A percentile compares a stretch with the other conserved stretches of the same genome.
Conservation (phyloP, 768 basidiomycete genomes). For the Auriscalpium orientale region DNA sequence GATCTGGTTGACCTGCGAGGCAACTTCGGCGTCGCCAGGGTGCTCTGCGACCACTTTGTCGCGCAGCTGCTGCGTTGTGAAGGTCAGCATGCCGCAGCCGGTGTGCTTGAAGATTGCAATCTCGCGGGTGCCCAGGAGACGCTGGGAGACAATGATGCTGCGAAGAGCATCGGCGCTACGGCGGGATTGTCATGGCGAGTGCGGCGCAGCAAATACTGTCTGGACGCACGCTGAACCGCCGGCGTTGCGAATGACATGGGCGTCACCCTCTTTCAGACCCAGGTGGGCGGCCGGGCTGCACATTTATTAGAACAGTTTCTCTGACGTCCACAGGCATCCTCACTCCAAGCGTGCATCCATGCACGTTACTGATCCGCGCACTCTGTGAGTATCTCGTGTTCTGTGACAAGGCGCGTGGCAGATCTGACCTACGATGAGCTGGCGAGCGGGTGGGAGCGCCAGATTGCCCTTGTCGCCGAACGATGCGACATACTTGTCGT, state of each 20-base stretch:
- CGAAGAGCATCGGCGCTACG: constrained; percentile 56
- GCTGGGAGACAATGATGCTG: constrained; percentile 64
- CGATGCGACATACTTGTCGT: constrained; percentile 36
- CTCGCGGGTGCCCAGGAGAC: constrained; percentile 61
- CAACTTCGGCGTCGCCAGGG: constrained; percentile 16
- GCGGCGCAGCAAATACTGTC: not conserved
- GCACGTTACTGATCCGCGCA: constrained; percentile 43
- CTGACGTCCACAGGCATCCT: constrained; percentile 8
- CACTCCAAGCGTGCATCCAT: constrained; percentile 73
- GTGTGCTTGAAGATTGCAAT: constrained; percentile 67
- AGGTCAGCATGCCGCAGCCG: constrained; percentile 66
- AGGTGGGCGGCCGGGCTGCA: constrained; percentile 49
- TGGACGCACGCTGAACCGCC: constrained; percentile 50
- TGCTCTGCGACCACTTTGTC: constrained; percentile 40
- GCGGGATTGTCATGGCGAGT: not conserved
- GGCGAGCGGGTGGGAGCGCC: constrained; percentile 34
- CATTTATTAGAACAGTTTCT: not conserved
- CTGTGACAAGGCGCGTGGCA: not conserved
- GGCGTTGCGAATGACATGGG: constrained; percentile 70
- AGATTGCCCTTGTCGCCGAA: constrained; percentile 39
- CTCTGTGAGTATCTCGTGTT: not conserved
- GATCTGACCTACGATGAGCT: constrained; percentile 30
- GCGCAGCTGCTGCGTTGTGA: constrained; percentile 44
- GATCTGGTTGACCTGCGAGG: constrained; percentile 33
- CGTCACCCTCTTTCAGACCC: constrained; percentile 58